A percentile compares a stretch with the other conserved stretches of the same genome.
Evolutionary conservation across 352 stramenopile genomes (phyloP).

Genomic region (Phytophthora cryptogea): DNA sequence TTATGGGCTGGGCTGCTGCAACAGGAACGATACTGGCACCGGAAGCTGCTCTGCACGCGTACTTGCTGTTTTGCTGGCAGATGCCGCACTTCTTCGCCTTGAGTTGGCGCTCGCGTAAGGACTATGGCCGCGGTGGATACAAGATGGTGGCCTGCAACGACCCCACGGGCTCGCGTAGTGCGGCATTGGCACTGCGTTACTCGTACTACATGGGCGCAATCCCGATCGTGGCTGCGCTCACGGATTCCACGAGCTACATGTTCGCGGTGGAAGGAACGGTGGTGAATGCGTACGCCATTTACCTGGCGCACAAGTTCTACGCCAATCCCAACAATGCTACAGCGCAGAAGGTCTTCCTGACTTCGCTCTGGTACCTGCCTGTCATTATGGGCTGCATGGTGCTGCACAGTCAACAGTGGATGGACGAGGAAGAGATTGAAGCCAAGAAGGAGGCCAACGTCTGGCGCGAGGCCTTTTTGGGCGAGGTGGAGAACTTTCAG

Average conservation of each 20-base stretch:
- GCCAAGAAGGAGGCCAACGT: conserved; percentile 59
- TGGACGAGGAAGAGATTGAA: conserved; percentile 69
- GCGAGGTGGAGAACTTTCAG: conserved; percentile 72
- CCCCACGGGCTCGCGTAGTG: conserved; percentile 92
- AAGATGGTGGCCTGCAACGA: conserved; percentile 96
- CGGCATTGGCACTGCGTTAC: conserved; percentile 93
- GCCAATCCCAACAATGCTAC: conserved; percentile 93
- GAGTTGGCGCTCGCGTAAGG: conserved; percentile 95
- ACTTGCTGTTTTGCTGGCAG: conserved; percentile 98
- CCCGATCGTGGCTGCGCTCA: conserved; percentile 91
- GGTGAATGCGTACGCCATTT: conserved; percentile 96
- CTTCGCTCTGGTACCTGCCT: conserved; percentile 98
- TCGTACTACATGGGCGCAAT: conserved; percentile 94
- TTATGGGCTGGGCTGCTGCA: conserved; percentile 98
- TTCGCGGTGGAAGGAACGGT: conserved; percentile 97
- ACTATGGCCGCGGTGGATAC: conserved; percentile 92
- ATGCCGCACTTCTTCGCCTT: conserved; percentile 99
- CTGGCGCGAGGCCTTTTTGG: conserved; percentile 77
- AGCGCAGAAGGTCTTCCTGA: conserved; percentile 97
- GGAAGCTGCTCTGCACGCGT: conserved; percentile 77
- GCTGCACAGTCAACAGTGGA: conserved; percentile 94
- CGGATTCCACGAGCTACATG: conserved; percentile 98
- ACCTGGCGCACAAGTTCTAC: conserved; percentile 96
- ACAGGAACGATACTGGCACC: conserved; percentile 82
- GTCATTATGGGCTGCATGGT: conserved; percentile 98